Evolutionary conservation across 2,329 filamentous ascomycete species (phyloP).

Genomic region (Paecilomyces sp.): DNA sequence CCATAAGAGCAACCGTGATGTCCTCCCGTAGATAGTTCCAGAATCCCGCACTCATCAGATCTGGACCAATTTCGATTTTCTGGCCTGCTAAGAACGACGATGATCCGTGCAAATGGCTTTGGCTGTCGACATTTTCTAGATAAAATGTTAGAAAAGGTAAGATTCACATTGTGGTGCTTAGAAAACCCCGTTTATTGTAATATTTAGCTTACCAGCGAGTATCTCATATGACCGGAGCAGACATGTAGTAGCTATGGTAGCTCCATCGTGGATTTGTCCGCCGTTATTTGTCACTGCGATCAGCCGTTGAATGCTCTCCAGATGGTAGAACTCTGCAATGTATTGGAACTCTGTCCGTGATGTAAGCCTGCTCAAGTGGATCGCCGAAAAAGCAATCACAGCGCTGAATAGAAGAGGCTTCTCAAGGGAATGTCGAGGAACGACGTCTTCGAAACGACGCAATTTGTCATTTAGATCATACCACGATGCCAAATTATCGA

Average conservation of each 20-base stretch:
- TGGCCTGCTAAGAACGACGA: conserved; percentile 37
- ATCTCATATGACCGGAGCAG: conserved; percentile 46
- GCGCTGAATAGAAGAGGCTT: conserved; percentile 39
- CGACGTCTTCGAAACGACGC: conserved; percentile 26
- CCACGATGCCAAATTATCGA: conserved; percentile 33
- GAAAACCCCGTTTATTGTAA: background rate
- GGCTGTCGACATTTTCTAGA: conserved; percentile 34
- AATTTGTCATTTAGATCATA: conserved; percentile 41
- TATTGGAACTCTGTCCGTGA: conserved; percentile 10
- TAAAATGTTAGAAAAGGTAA: background rate
- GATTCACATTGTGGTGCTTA: background rate
- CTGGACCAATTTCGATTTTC: conserved; percentile 12
- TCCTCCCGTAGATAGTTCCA: conserved; percentile 49
- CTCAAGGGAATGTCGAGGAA: conserved; percentile 32
- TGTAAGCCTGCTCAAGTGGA: conserved; percentile 27
- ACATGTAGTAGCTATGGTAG: conserved; percentile 42
- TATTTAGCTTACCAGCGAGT: conserved; percentile 28
- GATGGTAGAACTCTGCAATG: conserved; percentile 35
- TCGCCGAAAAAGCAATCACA: conserved; percentile 39
- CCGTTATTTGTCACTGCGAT: conserved; percentile 29
- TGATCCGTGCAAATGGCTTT: conserved; percentile 41
- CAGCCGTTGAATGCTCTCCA: conserved; percentile 32
- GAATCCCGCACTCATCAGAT: conserved; percentile 36
- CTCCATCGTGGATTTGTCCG: conserved; percentile 25
- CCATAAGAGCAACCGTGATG: conserved; percentile 47